phyloP scores from a whole-genome alignment of 306 rosid genomes.

The Citrullus colocynthis region DNA sequence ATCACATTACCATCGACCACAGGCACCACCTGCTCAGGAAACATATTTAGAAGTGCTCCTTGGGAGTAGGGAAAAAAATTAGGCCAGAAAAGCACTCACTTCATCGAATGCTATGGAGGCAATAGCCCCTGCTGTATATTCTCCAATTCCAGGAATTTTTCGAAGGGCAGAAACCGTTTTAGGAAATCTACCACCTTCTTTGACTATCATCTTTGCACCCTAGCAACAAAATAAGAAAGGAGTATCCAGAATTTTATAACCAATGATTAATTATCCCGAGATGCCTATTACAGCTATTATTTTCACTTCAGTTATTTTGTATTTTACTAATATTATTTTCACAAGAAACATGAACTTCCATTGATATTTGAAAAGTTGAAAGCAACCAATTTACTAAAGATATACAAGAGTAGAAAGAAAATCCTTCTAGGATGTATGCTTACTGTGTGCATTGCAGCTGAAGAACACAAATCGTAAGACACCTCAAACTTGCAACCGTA shows the following conservation, averaged over 20 bases:
- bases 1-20: constrained; percentile 95
- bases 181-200: constrained; percentile 56
- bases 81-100: constrained; percentile 30
- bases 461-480: no score
- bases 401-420: no score
- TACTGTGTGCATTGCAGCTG: no score
- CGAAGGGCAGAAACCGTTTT: constrained; percentile 44
- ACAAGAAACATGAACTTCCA: neutral
- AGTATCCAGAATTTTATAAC: neutral
- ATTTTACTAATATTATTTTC: neutral
- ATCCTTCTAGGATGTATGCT: no score
- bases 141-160: constrained; percentile 74
- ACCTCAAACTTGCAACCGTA: no score
- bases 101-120: constrained; percentile 87
- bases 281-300: neutral
- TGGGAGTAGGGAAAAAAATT: constrained; percentile 7
- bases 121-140: constrained; percentile 82
- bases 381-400: no score
- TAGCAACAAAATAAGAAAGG: constrained; percentile 8
- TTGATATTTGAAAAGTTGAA: neutral
- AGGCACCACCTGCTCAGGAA: constrained; percentile 59
- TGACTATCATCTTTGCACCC: constrained; percentile 78
- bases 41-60: constrained; percentile 14
- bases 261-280: neutral
- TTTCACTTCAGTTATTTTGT: neutral